Evolutionary conservation across 2,329 filamentous ascomycete genomes (phyloP), one percentile per base, ranked within the genome.

Genomic region (Escovopsis sp.): DNA sequence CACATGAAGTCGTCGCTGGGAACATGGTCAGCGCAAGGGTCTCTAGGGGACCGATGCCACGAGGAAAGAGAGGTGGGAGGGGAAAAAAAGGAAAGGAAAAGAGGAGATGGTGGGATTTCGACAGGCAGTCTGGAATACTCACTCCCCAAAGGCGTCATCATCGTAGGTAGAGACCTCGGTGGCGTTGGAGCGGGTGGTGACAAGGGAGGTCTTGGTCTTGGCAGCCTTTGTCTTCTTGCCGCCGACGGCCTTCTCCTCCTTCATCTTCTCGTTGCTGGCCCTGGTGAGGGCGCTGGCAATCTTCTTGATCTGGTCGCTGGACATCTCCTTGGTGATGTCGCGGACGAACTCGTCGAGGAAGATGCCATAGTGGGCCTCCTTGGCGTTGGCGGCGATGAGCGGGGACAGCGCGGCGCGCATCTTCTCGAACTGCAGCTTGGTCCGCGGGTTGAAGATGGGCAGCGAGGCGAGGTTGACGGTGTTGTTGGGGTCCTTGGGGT

Each of bases 201-300:
- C 82, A 40, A 96, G 69, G 6, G 77, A 81, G 15, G 84, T 77
- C 78, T 98, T 98, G 34, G 83, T 94, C 78, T 96, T 96, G 48
- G 85, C 83, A 4, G 88, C 88, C 75, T 96, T 96, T 53, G 72
- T 79, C 78, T 96, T 98, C 83, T 96, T 98, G 56, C 82, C 85
- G 43, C 85, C 86, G 4, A 85, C 77, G 4, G 82, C 80, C 74
- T 96, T 95, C 74, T 98, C 91, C 63, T 95, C 88, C 70, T 87
- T 93, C 82, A 96, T 82, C 74, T 94, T 95, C 75, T 96, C 91
- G 61, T 98, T 98, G 59, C 85, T 76, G 44, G 94, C 73, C 5
- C 87, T 82, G n/a, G 88, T 94, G 56, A 98, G 66, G 5, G 76
- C 74, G 62, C 84, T 93, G 11, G 86, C 77, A 51, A 94, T 77